Conservation (phyloP, 1,139 yeast genomes). For the Kluyveromyces sp. region DNA sequence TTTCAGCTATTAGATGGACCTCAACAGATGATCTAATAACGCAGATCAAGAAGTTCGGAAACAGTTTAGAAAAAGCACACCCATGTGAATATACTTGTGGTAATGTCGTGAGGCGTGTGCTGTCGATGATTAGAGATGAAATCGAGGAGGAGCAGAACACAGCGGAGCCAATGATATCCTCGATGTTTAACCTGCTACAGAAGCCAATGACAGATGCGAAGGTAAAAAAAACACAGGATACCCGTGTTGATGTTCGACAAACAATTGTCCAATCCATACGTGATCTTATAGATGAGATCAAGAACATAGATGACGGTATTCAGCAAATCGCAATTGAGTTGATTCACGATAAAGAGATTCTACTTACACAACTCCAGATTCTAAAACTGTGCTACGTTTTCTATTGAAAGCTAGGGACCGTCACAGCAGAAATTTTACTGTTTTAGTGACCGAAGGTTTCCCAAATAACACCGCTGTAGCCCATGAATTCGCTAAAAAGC, state of each 20-base stretch:
- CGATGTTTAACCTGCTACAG: conserved; percentile 85
- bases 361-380: conserved; percentile 87
- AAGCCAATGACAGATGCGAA: conserved; percentile 33
- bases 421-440: conserved; percentile 79
- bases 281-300: conserved; percentile 86
- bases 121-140: conserved; percentile 85
- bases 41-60: conserved; percentile 62
- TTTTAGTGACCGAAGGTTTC: conserved; percentile 82
- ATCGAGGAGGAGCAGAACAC: conserved; percentile 45
- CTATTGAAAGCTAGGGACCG: conserved; percentile 71
- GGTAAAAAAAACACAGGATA: conserved; percentile 20
- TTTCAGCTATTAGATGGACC: conserved; percentile 85
- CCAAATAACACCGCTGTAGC: conserved; percentile 78
- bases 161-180: conserved; percentile 58
- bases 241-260: conserved; percentile 60
- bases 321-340: conserved; percentile 86
- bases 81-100: conserved; percentile 84
- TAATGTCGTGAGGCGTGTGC: conserved; percentile 81
- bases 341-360: conserved; percentile 88
- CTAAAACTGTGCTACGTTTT: conserved; percentile 82
- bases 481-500: conserved; percentile 68
- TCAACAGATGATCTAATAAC: conserved; percentile 63
- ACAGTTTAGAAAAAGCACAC: conserved; percentile 50
- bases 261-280: conserved; percentile 90
- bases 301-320: conserved; percentile 82